Evolutionary conservation across 2,329 filamentous ascomycete species (phyloP).

Genomic region (Aspergillus chevalieri): DNA sequence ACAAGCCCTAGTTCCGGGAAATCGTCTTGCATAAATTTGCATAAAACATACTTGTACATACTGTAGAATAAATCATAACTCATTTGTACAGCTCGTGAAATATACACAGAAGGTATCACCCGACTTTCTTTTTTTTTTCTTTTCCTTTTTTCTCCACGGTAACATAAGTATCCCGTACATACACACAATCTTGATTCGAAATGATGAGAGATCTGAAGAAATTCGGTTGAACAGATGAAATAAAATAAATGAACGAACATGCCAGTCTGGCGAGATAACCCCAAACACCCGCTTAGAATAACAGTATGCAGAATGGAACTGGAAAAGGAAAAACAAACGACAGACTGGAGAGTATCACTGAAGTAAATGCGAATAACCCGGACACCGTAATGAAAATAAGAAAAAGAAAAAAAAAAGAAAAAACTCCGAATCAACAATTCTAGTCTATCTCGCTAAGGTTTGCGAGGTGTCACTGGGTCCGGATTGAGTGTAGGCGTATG

Average conservation of each 20-base stretch:
- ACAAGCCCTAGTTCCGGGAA: too few relatives aligned
- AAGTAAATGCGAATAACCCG: background rate
- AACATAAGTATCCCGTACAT: background rate
- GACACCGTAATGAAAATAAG: constrained; percentile 1
- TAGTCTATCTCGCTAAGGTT: constrained; percentile 6
- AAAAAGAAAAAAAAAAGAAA: background rate
- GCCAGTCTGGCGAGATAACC: background rate
- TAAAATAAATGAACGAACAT: background rate
- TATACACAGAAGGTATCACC: background rate
- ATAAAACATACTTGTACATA: too few relatives aligned
- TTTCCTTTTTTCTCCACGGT: background rate
- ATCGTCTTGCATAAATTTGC: too few relatives aligned
- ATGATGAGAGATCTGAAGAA: background rate
- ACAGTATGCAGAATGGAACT: background rate
- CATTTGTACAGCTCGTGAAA: background rate
- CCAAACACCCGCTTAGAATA: background rate
- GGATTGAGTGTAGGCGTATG: constrained; percentile 22
- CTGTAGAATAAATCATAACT: too few relatives aligned
- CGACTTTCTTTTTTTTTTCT: background rate
- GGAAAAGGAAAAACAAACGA: constrained; percentile 1
- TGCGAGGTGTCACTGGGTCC: constrained; percentile 22
- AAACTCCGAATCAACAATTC: constrained; percentile 1
- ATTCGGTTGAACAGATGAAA: background rate
- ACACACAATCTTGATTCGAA: background rate
- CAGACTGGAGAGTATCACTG: background rate